Conservation (phyloP, 805 yeast genomes). For the Wickerhamiella nectarea region DNA sequence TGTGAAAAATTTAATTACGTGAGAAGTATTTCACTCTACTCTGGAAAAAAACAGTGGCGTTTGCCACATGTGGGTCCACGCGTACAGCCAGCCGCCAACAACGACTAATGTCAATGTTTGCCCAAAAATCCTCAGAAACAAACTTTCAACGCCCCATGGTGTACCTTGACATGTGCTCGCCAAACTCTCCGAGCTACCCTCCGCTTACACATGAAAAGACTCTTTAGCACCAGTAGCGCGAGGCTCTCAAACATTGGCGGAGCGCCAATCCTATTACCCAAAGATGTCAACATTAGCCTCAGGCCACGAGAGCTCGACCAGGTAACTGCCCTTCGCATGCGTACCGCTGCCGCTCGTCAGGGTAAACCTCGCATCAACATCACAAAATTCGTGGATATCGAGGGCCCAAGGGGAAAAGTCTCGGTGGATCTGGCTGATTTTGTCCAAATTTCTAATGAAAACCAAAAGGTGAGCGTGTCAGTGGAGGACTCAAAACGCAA, state of each 20-base stretch:
- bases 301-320: slow-evolving; percentile 19
- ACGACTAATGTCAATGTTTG: too few species aligned
- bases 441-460: slow-evolving; percentile 30
- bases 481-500: slow-evolving; percentile 46
- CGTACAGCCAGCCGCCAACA: too few species aligned
- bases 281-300: slow-evolving; percentile 40
- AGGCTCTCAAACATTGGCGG: slow-evolving; percentile 48
- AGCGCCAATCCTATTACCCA: slow-evolving; percentile 54
- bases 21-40: neutral
- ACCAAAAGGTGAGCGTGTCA: slow-evolving; percentile 34
- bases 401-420: slow-evolving; percentile 68
- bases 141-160: too few species aligned
- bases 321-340: slow-evolving; percentile 31
- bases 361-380: slow-evolving; percentile 48
- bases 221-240: slow-evolving; percentile 13
- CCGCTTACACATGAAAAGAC: slow-evolving; percentile 6
- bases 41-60: neutral
- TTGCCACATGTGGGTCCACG: neutral
- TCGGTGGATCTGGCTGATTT: slow-evolving; percentile 60
- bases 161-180: too few species aligned
- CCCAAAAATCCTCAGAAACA: too few species aligned
- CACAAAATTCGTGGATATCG: slow-evolving; percentile 44
- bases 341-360: slow-evolving; percentile 48
- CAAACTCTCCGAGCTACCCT: too few species aligned
- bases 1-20: neutral